Evolutionary conservation across 805 yeast species (phyloP), one percentile per base, ranked within the genome.

Genomic region (Metschnikowia sp.): DNA sequence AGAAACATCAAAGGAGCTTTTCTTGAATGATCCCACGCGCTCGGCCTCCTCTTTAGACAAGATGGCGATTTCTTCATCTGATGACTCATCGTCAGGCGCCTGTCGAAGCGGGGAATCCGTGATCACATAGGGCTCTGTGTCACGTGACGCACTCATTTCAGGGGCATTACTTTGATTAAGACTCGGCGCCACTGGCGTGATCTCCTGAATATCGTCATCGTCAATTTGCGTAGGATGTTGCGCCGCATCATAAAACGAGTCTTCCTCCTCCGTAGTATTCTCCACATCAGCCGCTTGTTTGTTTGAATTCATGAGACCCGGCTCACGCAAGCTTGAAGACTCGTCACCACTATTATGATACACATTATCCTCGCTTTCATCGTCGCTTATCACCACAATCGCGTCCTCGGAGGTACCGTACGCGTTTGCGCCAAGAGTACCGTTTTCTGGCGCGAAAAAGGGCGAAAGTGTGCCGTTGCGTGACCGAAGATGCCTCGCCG

Each of bases 11-110:
- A 63, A 63, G 2, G 63, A 52, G n/a, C 58, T 54, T 12, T 53
- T 48, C 39, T 63, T 65, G 50, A 66, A 66, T 9, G 50, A 57
- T 2, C 59, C 59, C 5, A 51, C 46, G 15, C 56, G 49, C n/a
- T 59, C 59, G 10, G 69, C 70, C 45, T 62, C 67, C 29, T 58
- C 61, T 10, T 69, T 62, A 15, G 62, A 62, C 6, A 66, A 50
- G 13, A 63, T 60, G 22, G 61, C 56, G 7, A 66, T 43, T 12
- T 67, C 72, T 39, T 65, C 70, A 22, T 53, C 55, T 6, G 55
- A 53, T 30, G 35, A 10, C n/a, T 7, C 35, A 9, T 32, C 35
- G 7, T 32, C 35, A 22, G 22, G 22, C 22, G 22, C 22, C 22
- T 22, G 22, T 22, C 22, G 22, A 22, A 22, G 22, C 22, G 22